phyloP scores from a whole-genome alignment of 2,329 filamentous ascomycete species.

The Chaetoscypha palmicola region DNA sequence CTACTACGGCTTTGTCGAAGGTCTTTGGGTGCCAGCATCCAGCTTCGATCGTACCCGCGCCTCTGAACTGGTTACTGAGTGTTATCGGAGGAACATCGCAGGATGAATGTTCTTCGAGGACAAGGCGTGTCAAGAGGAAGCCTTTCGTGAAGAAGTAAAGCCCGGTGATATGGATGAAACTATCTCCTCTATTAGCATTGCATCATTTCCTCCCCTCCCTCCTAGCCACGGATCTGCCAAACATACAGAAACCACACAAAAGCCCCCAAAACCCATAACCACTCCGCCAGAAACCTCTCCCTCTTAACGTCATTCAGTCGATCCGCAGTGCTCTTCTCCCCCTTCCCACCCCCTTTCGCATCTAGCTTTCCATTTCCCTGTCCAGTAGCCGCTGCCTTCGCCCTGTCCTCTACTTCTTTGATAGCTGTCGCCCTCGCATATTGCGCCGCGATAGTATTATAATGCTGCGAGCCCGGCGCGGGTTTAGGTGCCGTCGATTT shows the following conservation, averaged over 20 bases:
- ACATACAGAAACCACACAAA: constrained; percentile 32
- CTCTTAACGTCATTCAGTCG: constrained; percentile 26
- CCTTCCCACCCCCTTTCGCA: background rate
- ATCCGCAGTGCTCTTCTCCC: constrained; percentile 23
- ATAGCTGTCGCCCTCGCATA: constrained; percentile 28
- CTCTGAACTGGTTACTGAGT: constrained; percentile 22
- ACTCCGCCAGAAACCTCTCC: constrained; percentile 24
- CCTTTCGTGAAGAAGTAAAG: constrained; percentile 92
- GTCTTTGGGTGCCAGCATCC: constrained; percentile 97
- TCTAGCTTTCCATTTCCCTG: background rate
- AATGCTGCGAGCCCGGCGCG: constrained; percentile 24
- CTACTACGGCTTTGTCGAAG: constrained; percentile 84
- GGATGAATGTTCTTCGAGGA: constrained; percentile 68
- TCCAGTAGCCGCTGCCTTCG: constrained; percentile 11
- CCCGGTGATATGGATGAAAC: constrained; percentile 63
- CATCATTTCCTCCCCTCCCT: background rate
- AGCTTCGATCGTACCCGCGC: constrained; percentile 40
- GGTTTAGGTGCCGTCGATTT: constrained; percentile 21
- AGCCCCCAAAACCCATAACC: constrained; percentile 27
- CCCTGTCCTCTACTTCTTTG: constrained; percentile 21
- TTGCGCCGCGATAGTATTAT: constrained; percentile 28
- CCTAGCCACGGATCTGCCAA: background rate
- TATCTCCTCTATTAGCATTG: constrained; percentile 18
- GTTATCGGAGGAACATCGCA: constrained; percentile 64
- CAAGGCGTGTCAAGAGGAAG: constrained; percentile 81